Evolutionary conservation across 805 yeast genomes (phyloP).

Genomic region (Pichia occidentalis): DNA sequence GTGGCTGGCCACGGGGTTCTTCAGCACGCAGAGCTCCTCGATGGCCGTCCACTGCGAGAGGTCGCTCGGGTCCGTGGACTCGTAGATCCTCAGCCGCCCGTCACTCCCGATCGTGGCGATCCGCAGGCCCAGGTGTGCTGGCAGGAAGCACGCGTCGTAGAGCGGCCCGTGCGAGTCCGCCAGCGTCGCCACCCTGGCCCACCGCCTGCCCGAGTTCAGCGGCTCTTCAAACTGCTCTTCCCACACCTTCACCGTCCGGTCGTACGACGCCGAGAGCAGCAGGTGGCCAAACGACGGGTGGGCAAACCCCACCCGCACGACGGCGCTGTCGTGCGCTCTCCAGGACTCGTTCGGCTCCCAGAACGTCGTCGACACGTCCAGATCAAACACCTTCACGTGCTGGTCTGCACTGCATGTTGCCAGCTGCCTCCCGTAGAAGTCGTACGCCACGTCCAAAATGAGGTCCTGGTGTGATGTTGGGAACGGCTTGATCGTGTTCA

Average conservation of each 20-base stretch:
- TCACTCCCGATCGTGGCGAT: constrained; percentile 86
- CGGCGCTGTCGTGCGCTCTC: constrained; percentile 91
- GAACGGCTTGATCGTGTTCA: constrained; percentile 56
- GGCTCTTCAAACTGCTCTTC: constrained; percentile 80
- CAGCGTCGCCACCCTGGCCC: constrained; percentile 69
- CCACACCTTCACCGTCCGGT: constrained; percentile 84
- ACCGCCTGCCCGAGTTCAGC: constrained; percentile 72
- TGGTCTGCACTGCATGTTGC: constrained; percentile 97
- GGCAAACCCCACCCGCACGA: constrained; percentile 84
- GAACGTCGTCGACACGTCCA: constrained; percentile 54
- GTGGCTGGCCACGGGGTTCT: constrained; percentile 68
- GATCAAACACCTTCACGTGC: constrained; percentile 81
- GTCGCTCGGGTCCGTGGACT: constrained; percentile 86
- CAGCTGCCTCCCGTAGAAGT: constrained; percentile 84
- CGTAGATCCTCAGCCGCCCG: constrained; percentile 78
- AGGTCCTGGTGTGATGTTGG: constrained; percentile 90
- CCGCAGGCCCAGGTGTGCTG: constrained; percentile 72
- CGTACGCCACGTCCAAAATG: constrained; percentile 84
- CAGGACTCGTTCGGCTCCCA: constrained; percentile 88
- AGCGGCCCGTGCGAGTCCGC: constrained; percentile 87
- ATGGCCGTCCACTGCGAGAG: constrained; percentile 74
- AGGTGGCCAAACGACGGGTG: constrained; percentile 89
- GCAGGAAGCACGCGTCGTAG: constrained; percentile 86
- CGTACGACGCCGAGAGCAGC: constrained; percentile 83
- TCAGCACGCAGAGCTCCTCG: constrained; percentile 60